Base-by-base conservation (phyloP, 2,329 filamentous ascomycete genomes). In the Juglanconis juglandina region DNA sequence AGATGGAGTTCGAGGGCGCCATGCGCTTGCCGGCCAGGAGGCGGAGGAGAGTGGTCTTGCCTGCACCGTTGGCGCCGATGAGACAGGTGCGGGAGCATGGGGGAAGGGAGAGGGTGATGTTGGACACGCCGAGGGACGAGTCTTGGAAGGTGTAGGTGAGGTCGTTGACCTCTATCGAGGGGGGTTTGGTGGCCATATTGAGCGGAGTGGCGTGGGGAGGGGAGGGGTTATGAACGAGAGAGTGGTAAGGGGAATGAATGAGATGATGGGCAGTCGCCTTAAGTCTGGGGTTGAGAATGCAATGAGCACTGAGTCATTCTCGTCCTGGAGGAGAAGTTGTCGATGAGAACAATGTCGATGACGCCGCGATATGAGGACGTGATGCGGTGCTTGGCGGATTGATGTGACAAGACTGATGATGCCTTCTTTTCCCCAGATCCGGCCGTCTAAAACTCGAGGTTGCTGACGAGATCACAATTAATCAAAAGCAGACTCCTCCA, bases 51-150 rank as follows among this genome's bases (percentile, higher is more conserved):
- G 95, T 99, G 8, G 95, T 98, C 79, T 99, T 99, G 66, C 95
- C 95, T 24, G 95, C 94, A 65, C 95, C 95, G 75, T 99, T 99
- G 73, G 95, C 94, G 69, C 95, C 95, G 70, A 98, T 96, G 46
- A 98, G 83, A 13, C 98, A 85, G 1, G 94, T 96, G 63, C 95
- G 89, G 62, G 91, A 95, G 60, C 89, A 87, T 0, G 91, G 80
- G 3, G 95, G 94, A 32, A 98, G 85, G 63, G 87, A 80, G 58
- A 99, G 83, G 33, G 78, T 81, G 68, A 99, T 84, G 73, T 92
- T 77, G 54, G 82, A 78, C 37, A 99, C 81, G 59, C 94, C 95
- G n/a, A 83, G 85, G 49, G 88, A 87, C 71, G 90, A 88, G 79
- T 96, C 91, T 14, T 89, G 90, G 77, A 98, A 99, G 49, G 84